phyloP scores from a whole-genome alignment of 192 early-diverging fungal genomes.

The Coemansia sp. region DNA sequence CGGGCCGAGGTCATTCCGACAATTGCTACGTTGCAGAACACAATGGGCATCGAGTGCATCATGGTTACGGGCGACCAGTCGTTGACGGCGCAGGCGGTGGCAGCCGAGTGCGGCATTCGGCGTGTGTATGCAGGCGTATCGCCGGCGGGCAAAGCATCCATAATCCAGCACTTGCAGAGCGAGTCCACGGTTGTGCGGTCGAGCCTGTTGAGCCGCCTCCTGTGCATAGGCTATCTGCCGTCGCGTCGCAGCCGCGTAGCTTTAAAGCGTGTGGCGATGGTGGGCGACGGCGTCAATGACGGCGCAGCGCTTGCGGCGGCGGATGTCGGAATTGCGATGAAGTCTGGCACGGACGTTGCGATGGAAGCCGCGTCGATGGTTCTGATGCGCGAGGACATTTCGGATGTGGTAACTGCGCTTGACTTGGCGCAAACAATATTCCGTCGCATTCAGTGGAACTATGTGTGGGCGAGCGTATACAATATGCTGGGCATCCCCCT shows the following conservation, averaged over 20 bases:
- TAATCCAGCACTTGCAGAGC: conserved; percentile 73
- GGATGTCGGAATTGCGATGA: conserved; percentile 86
- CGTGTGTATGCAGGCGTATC: conserved; percentile 89
- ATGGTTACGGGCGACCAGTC: conserved; percentile 96
- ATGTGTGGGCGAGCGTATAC: conserved; percentile 87
- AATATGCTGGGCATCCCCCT: conserved; percentile 88
- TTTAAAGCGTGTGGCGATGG: conserved; percentile 71
- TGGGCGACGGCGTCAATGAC: conserved; percentile 97
- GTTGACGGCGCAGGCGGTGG: conserved; percentile 79
- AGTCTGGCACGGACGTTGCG: conserved; percentile 91
- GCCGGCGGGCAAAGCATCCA: conserved; percentile 82
- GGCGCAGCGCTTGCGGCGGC: conserved; percentile 83
- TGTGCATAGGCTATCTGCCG: conserved; percentile 9
- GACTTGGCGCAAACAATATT: conserved; percentile 85
- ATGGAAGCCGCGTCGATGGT: conserved; percentile 93
- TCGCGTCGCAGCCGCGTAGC: neutral
- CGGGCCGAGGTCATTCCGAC: conserved; percentile 75
- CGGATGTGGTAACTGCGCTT: conserved; percentile 82
- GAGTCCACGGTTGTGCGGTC: conserved; percentile 22
- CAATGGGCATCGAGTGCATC: conserved; percentile 73
- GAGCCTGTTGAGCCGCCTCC: conserved; percentile 2
- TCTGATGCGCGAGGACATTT: conserved; percentile 84
- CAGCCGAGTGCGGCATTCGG: conserved; percentile 75
- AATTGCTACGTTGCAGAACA: conserved; percentile 63
- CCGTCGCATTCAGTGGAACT: conserved; percentile 80